A percentile compares a stretch with the other conserved stretches of the same genome.
phyloP scores from a whole-genome alignment of 192 early-diverging fungal genomes.

The Paraglomus brasilianum region DNA sequence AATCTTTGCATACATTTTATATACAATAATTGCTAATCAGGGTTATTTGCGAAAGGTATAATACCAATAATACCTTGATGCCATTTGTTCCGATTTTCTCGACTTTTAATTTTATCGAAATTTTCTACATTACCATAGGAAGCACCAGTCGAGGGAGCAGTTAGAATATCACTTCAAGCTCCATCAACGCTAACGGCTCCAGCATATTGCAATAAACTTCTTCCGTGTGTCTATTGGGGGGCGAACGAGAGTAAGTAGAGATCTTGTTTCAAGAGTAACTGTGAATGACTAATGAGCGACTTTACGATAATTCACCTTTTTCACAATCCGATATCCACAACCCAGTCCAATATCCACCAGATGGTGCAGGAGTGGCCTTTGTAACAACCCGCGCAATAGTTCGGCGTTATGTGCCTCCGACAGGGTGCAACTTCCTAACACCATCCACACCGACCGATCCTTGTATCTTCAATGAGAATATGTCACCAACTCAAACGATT shows the following conservation, averaged over 20 bases:
- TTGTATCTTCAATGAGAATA: conserved; percentile 32
- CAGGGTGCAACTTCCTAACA: conserved; percentile 33
- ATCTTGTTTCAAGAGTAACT: too few relatives aligned
- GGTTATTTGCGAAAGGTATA: conserved; percentile 23
- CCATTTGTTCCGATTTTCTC: too few relatives aligned
- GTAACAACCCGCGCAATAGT: conserved; percentile 39
- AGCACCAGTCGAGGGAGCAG: conserved; percentile 19
- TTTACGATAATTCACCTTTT: too few relatives aligned
- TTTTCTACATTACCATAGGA: neutral
- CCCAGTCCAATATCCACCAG: conserved; percentile 19
- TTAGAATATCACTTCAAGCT: conserved; percentile 27
- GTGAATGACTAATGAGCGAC: too few relatives aligned
- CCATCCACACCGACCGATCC: neutral
- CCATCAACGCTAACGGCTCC: neutral
- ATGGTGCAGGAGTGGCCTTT: conserved; percentile 36
- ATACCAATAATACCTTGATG: too few relatives aligned
- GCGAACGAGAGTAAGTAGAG: conserved; percentile 24
- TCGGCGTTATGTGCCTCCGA: conserved; percentile 29
- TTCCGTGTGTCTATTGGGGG: conserved; percentile 18
- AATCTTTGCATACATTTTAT: conserved; percentile 14
- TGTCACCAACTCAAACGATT: conserved; percentile 1
- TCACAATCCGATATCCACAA: too few relatives aligned
- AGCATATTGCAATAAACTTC: conserved; percentile 9
- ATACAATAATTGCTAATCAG: neutral
- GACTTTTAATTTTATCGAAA: too few relatives aligned